Evolutionary conservation across 371 early-diverging fungal species (phyloP).

Genomic region (Cokeromyces recurvatus): DNA sequence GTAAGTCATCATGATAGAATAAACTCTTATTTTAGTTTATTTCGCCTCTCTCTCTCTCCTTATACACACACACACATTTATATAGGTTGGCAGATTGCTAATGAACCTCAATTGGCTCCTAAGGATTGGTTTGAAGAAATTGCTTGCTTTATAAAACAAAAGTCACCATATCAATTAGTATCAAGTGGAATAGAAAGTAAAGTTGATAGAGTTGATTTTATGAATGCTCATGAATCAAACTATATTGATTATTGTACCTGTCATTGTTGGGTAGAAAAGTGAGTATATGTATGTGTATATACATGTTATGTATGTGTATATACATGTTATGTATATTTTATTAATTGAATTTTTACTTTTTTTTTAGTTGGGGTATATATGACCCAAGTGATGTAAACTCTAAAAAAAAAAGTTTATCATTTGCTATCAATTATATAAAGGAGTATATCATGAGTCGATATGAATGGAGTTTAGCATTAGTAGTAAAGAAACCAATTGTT

Average conservation of each 20-base stretch:
- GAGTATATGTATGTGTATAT: no score
- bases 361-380: conserved; percentile 43
- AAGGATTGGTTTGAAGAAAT: conserved; percentile 44
- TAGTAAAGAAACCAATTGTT: conserved; percentile 51
- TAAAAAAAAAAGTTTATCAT: neutral
- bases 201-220: conserved; percentile 40
- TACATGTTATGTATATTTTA: no score
- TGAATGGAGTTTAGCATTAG: conserved; percentile 35
- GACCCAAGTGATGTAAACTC: conserved; percentile 27
- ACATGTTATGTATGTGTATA: no score
- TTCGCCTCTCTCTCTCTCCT: no score
- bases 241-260: conserved; percentile 50
- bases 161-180: conserved; percentile 47
- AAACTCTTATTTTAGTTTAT: no score
- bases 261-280: conserved; percentile 60
- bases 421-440: conserved; percentile 21
- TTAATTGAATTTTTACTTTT: neutral
- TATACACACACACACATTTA: no score
- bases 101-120: conserved; percentile 39
- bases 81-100: conserved; percentile 43
- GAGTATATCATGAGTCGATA: conserved; percentile 24
- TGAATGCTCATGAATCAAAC: conserved; percentile 35
- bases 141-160: conserved; percentile 42
- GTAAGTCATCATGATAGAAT: conserved; percentile 6
- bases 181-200: conserved; percentile 53